Evolutionary conservation across 2,329 filamentous ascomycete species (phyloP).

Genomic region (Zasmidium angulare): DNA sequence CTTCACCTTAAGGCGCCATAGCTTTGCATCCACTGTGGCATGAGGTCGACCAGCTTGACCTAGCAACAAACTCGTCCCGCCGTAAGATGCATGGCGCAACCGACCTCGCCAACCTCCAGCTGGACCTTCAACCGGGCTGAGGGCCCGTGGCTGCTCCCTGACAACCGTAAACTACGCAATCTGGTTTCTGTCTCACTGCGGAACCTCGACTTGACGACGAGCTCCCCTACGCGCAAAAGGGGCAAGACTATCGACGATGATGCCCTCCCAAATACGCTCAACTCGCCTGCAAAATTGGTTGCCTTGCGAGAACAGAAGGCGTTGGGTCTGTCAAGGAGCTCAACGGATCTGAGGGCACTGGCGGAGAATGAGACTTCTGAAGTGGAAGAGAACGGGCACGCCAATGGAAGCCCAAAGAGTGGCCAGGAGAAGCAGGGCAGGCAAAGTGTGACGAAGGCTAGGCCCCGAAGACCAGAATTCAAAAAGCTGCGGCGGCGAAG

Average conservation of each 20-base stretch:
- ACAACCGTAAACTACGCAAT: conserved; percentile 88
- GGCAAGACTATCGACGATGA: conserved; percentile 73
- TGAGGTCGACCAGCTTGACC: not conserved
- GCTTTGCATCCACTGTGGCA: not conserved
- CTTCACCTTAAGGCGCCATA: not conserved
- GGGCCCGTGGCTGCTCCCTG: conserved; percentile 54
- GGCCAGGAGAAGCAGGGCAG: conserved; percentile 23
- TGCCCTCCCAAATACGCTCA: conserved; percentile 65
- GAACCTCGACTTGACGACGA: conserved; percentile 70
- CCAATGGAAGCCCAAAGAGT: conserved; percentile 16
- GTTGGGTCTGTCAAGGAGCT: conserved; percentile 60
- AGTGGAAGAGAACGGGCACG: conserved; percentile 4
- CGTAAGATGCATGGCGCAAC: conserved; percentile 26
- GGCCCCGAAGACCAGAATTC: conserved; percentile 36
- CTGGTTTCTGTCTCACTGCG: conserved; percentile 83
- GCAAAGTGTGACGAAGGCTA: conserved; percentile 18
- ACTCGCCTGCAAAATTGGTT: conserved; percentile 66
- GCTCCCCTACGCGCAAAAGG: conserved; percentile 45
- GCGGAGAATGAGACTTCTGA: conserved; percentile 26
- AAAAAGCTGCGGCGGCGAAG: conserved; percentile 53
- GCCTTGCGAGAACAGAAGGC: conserved; percentile 50
- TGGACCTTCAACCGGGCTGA: conserved; percentile 38
- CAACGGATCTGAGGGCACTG: conserved; percentile 50
- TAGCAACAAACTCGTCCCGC: not conserved
- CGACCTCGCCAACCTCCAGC: conserved; percentile 19